Evolutionary conservation across 1,139 yeast species (phyloP).

Genomic region (Nadsonia starkeyi-henricii): DNA sequence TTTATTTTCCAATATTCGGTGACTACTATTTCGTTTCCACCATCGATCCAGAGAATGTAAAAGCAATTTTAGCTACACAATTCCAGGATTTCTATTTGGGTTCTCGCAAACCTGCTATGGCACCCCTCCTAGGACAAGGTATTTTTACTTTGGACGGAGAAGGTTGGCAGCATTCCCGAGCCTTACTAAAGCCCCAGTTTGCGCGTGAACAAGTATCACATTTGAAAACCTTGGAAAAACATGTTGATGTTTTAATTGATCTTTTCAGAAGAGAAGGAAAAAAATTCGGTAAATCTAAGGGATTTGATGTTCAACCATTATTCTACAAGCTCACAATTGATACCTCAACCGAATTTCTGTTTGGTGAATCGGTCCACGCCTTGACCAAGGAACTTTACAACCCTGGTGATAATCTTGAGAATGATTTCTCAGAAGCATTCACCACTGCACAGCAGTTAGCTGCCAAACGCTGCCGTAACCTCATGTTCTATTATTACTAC

Average conservation of each 20-base stretch:
- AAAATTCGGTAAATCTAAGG: constrained; percentile 18
- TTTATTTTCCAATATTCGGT: not conserved
- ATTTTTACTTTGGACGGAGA: constrained; percentile 40
- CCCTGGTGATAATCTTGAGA: not conserved
- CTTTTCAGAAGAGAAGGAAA: constrained; percentile 8
- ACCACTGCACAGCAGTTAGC: not conserved
- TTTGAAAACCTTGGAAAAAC: constrained; percentile 33
- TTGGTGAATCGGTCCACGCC: constrained; percentile 37
- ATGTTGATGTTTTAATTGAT: constrained; percentile 26
- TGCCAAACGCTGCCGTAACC: not conserved
- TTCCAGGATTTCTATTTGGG: too few relatives aligned
- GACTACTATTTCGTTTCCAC: constrained; percentile 19
- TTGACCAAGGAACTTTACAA: constrained; percentile 13
- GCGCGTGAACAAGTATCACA: constrained; percentile 39
- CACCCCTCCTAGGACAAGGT: constrained; percentile 39
- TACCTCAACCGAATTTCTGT: constrained; percentile 44
- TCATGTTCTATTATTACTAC: not conserved
- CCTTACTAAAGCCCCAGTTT: constrained; percentile 44
- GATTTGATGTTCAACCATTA: constrained; percentile 34
- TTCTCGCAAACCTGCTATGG: constrained; percentile 30
- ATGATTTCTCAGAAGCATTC: not conserved
- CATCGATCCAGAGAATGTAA: constrained; percentile 33
- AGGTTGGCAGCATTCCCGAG: constrained; percentile 44
- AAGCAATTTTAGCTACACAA: constrained; percentile 24
- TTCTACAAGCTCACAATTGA: constrained; percentile 42